A percentile compares a stretch with the other conserved stretches of the same genome.
phyloP scores from a whole-genome alignment of 2,329 filamentous ascomycete genomes.

The Aspergillus carbonarius region DNA sequence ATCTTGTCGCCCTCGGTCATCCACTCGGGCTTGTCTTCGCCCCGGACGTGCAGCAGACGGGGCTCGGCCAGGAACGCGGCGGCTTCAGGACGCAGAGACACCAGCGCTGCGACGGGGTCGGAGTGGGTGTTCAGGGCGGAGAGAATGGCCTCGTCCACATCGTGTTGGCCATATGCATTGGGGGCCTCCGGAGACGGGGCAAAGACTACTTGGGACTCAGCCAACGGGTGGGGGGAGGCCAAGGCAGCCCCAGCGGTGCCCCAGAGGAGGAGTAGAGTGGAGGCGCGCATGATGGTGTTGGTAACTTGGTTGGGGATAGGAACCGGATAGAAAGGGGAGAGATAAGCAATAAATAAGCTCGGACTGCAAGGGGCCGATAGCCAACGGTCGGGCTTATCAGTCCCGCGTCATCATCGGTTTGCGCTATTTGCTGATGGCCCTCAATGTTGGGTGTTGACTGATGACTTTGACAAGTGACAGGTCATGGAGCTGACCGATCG shows the following conservation, averaged over 20 bases:
- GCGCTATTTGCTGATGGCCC: background rate
- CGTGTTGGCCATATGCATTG: background rate
- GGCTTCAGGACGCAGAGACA: background rate
- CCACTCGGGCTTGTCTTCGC: background rate
- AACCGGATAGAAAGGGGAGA: background rate
- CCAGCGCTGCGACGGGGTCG: constrained; percentile 1
- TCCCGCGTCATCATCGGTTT: background rate
- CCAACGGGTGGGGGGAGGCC: background rate
- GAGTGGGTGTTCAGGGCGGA: background rate
- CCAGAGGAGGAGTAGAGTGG: background rate
- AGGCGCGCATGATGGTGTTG: background rate
- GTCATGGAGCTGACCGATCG: too few species aligned
- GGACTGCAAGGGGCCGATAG: background rate
- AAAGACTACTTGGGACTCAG: background rate
- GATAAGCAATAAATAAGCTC: background rate
- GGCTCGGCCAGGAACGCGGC: background rate
- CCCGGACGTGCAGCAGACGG: background rate
- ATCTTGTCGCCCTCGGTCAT: constrained; percentile 7
- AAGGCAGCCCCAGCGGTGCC: background rate
- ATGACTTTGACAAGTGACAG: too few species aligned
- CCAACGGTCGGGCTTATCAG: background rate
- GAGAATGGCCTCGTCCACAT: background rate
- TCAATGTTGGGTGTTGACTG: background rate
- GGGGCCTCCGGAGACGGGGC: background rate
- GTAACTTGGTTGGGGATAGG: background rate